Evolutionary conservation across 176 grass and related monocot species (phyloP).

Genomic region (Aechmea fasciata): DNA sequence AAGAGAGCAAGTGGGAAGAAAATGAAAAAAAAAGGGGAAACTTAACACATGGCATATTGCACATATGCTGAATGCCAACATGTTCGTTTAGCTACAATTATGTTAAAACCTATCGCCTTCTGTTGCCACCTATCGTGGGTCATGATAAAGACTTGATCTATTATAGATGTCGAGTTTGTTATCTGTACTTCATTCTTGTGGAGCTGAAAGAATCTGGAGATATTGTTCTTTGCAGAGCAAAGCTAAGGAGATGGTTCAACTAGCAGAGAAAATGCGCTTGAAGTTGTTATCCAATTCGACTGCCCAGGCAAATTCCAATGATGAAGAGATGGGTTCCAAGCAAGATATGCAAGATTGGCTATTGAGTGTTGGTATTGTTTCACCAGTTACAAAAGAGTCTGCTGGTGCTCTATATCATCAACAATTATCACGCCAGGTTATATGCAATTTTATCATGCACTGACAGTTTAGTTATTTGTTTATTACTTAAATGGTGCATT

Average conservation of each 20-base stretch:
- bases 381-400: conserved; percentile 94
- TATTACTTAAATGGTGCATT: too few relatives aligned
- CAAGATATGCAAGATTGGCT: conserved; percentile 99
- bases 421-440: conserved; percentile 84
- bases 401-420: conserved; percentile 97
- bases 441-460: not conserved
- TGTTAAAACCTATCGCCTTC: too few relatives aligned
- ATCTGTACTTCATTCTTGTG: not conserved
- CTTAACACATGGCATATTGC: too few relatives aligned
- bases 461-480: not conserved
- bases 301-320: conserved; percentile 50
- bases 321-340: conserved; percentile 93
- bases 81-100: too few relatives aligned
- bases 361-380: conserved; percentile 78
- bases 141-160: not conserved
- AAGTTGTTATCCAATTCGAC: conserved; percentile 64
- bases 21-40: too few relatives aligned
- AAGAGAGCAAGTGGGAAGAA: too few relatives aligned
- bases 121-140: not conserved
- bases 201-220: not conserved
- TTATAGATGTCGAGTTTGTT: not conserved
- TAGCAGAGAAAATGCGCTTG: conserved; percentile 89
- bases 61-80: too few relatives aligned
- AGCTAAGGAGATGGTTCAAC: conserved; percentile 99
- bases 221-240: conserved; percentile 52